Base-by-base conservation (phyloP, 2,329 filamentous ascomycete species). In the Ustulina deusta region DNA sequence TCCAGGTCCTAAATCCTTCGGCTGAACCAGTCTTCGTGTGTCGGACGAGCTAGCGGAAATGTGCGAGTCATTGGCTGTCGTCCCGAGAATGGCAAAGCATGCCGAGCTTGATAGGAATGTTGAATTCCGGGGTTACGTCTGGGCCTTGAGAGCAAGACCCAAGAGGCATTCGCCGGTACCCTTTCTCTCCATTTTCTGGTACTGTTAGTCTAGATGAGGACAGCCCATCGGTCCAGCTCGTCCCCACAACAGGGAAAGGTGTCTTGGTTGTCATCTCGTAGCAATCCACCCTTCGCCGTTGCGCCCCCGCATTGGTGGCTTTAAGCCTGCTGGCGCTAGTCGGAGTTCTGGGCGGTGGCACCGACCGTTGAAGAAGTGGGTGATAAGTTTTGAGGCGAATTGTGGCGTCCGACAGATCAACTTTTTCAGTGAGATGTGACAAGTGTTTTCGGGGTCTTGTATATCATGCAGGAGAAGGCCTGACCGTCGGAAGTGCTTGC, bases 261-360 rank as follows among this genome's bases (percentile, higher is more conserved):
- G 36, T 69, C 64, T 48, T 54, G 38, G 46, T 63, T 46, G 46
- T 68, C 51, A 57, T 62, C 49, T 51, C 55, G 44, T 25, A 58
- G 20, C 25, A 22, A 48, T 42, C 38, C 60, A 60, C 38, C 32
- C 55, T 56, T 60, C 61, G 13, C 32, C 40, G 34, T 52, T 48
- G 22, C 42, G 51, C 17, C 63, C 66, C 66, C 66, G 63, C 65
- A 69, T 66, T 60, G 13, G 66, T 69, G 60, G 55, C 56, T 40
- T 57, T 32, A 38, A 40, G 49, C 49, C 46, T 29, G 25, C 44
- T 25, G 46, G 49, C 57, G 49, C 58, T 55, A 54, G 63, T 20
- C 13, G 34, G 32, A 36, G 27, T 22, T 17, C 32, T 40, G 25
- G 46, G 36, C 44, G n/a, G 46, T 65, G 25, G 40, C 48, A 64